A percentile compares a stretch with the other conserved stretches of the same genome.
These are phyloP conservation scores for Cymbidium sinense DNA, from an alignment of 106 monocot species.

Conservation along the genomic window DNA sequence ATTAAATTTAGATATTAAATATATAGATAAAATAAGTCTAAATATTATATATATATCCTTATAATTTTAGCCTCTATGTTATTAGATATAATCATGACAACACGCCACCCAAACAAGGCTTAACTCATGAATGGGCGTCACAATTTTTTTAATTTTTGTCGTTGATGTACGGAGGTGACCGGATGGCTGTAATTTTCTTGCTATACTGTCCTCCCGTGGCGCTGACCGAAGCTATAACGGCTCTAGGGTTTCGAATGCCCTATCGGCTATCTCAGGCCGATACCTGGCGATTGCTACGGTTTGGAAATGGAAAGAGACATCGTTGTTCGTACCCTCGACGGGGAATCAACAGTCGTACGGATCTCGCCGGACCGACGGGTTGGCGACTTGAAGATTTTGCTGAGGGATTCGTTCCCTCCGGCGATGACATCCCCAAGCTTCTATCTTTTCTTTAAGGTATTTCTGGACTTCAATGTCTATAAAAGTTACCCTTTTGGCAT, in stretches of 20 bases:
- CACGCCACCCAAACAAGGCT: no score
- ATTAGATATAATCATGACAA: no score
- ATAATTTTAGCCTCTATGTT: no score
- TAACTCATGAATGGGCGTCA: no score
- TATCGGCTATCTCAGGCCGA: neutral
- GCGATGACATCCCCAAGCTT: conserved; percentile 49
- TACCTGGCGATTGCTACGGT: neutral
- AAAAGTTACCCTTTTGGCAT: neutral
- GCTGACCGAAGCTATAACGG: no score
- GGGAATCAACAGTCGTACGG: conserved; percentile 31
- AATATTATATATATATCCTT: no score
- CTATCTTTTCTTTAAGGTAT: conserved; percentile 76
- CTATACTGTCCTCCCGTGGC: no score
- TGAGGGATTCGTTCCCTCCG: conserved; percentile 54
- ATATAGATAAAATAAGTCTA: no score
- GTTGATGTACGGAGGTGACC: no score
- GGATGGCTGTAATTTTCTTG: no score
- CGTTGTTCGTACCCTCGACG: conserved; percentile 56
- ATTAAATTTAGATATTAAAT: no score
- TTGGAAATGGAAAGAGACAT: conserved; percentile 25
- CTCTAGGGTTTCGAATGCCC: conserved; percentile 5
- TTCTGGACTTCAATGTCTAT: neutral
- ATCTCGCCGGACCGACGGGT: conserved; percentile 40
- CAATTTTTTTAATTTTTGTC: no score
- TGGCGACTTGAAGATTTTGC: conserved; percentile 42